A percentile compares a stretch with the other conserved stretches of the same genome.
Evolutionary conservation across 805 yeast species (phyloP).

Genomic region (Yamadazyma endophytica): DNA sequence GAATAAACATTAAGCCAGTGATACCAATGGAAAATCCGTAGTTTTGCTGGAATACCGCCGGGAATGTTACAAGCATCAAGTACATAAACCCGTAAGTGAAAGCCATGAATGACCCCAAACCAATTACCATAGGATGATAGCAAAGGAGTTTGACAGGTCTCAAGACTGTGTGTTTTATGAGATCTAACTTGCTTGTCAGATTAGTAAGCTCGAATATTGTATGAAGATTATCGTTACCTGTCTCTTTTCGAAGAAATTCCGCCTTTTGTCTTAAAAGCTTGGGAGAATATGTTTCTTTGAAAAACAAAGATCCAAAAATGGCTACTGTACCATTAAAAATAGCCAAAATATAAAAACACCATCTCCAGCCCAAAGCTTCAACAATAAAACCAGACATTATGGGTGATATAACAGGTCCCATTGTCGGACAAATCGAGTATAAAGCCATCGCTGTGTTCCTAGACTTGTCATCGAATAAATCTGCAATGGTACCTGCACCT

Average conservation of each 20-base stretch:
- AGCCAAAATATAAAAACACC: constrained; percentile 61
- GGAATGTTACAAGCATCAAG: constrained; percentile 58
- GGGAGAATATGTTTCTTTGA: constrained; percentile 60
- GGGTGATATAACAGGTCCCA: constrained; percentile 69
- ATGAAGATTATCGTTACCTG: constrained; percentile 55
- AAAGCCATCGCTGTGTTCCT: constrained; percentile 56
- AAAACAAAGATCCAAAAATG: constrained; percentile 43
- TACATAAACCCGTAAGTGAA: constrained; percentile 65
- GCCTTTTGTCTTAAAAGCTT: constrained; percentile 47
- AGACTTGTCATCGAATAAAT: constrained; percentile 48
- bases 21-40: constrained; percentile 48
- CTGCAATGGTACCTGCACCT: constrained; percentile 68
- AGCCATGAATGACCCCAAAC: constrained; percentile 62
- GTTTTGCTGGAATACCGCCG: constrained; percentile 42
- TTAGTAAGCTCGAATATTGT: constrained; percentile 58
- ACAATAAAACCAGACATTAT: constrained; percentile 56
- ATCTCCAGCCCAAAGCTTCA: constrained; percentile 52
- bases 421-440: constrained; percentile 53
- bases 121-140: constrained; percentile 61
- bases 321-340: constrained; percentile 53
- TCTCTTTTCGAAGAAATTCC: constrained; percentile 40
- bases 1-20: constrained; percentile 55
- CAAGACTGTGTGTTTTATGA: constrained; percentile 44
- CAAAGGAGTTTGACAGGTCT: constrained; percentile 52
- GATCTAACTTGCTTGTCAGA: constrained; percentile 40